Evolutionary conservation across 2,329 filamentous ascomycete genomes (phyloP), one percentile per base, ranked within the genome.

Genomic region (Alternaria sp.): DNA sequence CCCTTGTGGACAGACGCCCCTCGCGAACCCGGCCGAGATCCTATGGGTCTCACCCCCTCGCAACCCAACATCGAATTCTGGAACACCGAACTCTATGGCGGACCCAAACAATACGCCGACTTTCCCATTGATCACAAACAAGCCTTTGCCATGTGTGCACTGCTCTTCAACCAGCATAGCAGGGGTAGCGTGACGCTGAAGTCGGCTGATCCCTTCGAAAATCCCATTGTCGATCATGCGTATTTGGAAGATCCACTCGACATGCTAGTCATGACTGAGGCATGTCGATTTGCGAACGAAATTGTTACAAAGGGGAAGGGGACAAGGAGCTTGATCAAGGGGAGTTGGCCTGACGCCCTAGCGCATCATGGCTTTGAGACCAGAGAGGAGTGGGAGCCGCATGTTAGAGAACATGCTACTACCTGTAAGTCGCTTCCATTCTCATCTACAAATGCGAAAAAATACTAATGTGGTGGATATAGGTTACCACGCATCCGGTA

Each of bases 41-140:
- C 89, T 0, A 90, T 91, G 88, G 87, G 85, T 17, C 78, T 90
- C 15, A 84, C 84, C 0, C 77, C 81, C 0, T 74, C 77, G 6
- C 88, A 90, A 70, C 87, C 88, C 0, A 87, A 89, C 68, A 73
- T 89, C 52, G 88, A 90, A 69, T 85, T 89, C 75, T 90, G 89
- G 77, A 87, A 83, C 30, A 89, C 87, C 0, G 88, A 89, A 71
- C 86, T 85, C 69, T 89, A 89, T 66, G 86, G 86, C 5, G 86
- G 86, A 0, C 87, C 87, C 0, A 87, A 87, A 66, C 85, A 88
- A 62, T 89, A 83, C 63, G 79, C 81, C 19, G 77, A 87, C 40
- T 85, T 84, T 57, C 88, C 87, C 0, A 77, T 81, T 3, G 81
- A 88, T 46, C 79, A 83, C 17, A 82, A 88, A 59, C 82, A 87